These are phyloP conservation scores for Hyphopichia fennica DNA, from an alignment of 1,139 yeast species.

Conservation along the genomic window DNA sequence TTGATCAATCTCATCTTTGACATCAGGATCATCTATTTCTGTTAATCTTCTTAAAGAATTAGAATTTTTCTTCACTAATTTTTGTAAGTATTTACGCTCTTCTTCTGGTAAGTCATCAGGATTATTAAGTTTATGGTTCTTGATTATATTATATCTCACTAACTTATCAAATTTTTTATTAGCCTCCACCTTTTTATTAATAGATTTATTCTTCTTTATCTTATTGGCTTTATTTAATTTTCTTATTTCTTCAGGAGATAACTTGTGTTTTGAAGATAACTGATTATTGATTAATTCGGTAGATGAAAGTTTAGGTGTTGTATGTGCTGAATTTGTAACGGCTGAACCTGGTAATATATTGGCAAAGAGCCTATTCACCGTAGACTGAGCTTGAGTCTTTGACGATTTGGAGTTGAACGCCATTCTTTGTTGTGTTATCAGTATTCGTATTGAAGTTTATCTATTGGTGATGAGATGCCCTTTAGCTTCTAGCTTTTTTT, in stretches of 20 bases:
- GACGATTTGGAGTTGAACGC: conserved; percentile 31
- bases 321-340: conserved; percentile 7
- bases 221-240: conserved; percentile 38
- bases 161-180: conserved; percentile 44
- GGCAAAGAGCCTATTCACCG: conserved; percentile 44
- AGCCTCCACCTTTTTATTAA: conserved; percentile 33
- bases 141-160: conserved; percentile 53
- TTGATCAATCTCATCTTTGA: conserved; percentile 44
- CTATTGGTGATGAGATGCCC: background rate
- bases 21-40: conserved; percentile 44
- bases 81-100: conserved; percentile 50
- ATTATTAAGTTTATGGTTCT: conserved; percentile 34
- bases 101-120: conserved; percentile 36
- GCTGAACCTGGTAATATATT: conserved; percentile 39
- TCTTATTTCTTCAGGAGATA: conserved; percentile 30
- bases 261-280: conserved; percentile 21
- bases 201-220: conserved; percentile 30
- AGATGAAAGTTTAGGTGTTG: conserved; percentile 12
- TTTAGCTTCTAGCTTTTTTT: background rate
- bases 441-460: background rate
- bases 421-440: conserved; percentile 14
- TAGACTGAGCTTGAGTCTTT: conserved; percentile 33
- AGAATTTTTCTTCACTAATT: conserved; percentile 51
- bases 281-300: conserved; percentile 39
- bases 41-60: conserved; percentile 42